Conservation (phyloP, 140 eudicot species). For the Erigeron philadelphicus region DNA sequence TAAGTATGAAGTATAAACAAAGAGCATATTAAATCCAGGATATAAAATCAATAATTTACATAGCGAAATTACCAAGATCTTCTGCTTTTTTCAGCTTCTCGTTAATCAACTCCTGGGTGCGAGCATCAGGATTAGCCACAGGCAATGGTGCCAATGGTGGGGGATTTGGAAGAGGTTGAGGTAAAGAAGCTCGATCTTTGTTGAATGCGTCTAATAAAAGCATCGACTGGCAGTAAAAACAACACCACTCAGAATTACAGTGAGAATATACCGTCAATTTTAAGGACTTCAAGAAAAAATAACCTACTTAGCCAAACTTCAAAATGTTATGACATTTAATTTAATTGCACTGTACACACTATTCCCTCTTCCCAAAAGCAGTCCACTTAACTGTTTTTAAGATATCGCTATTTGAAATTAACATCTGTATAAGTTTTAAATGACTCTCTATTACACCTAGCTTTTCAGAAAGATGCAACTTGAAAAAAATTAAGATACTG, state of each 20-base stretch:
- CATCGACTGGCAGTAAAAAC: conserved; percentile 53
- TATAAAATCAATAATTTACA: not conserved
- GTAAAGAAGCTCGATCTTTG: conserved; percentile 94
- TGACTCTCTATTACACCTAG: not conserved
- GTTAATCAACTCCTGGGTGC: conserved; percentile 87
- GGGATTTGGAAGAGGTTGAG: conserved; percentile 78
- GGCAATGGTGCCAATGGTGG: conserved; percentile 70
- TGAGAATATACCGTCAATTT: not conserved
- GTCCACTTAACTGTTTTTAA: no score
- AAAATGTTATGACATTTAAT: not conserved
- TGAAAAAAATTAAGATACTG: not conserved
- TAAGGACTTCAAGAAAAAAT: no score
- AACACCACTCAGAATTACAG: conserved; percentile 16
- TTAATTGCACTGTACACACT: not conserved
- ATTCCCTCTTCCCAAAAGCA: not conserved
- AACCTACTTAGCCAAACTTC: no score
- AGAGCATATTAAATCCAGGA: no score
- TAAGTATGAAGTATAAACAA: not conserved
- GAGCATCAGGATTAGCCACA: conserved; percentile 75
- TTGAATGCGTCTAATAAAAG: conserved; percentile 92
- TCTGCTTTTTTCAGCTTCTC: conserved; percentile 97
- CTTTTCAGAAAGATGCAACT: not conserved
- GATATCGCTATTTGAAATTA: no score
- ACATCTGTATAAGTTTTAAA: not conserved
- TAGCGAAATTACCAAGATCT: conserved; percentile 64